Evolutionary conservation across 306 rosid species (phyloP), one percentile per base, ranked within the genome.

Genomic region (Quillaja saponaria): DNA sequence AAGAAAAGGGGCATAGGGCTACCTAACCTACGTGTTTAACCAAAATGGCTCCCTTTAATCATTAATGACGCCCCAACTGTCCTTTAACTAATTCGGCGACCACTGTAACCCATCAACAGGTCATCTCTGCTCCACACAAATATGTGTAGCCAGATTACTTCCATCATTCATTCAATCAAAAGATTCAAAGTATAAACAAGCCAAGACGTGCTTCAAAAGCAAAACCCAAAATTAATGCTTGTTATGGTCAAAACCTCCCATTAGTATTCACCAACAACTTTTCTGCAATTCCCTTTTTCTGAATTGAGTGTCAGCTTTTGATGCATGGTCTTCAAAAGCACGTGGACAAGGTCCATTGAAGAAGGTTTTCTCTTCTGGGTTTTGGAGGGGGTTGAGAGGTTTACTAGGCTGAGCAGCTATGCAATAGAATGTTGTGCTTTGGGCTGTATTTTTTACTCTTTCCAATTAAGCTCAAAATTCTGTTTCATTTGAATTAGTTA

Each of bases 401-500:
- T 41, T 14, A 39, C 48, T 51, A 56, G 78, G 62, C 48, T 63
- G 56, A 46, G 14, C 41, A 50, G 38, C 67, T 37, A 58, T 56
- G 77, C 54, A 74, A 54, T 66, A 61, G 80, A 83, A 86, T 83
- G 81, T 79, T 73, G 74, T 40, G 51, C 53, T 68, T 76, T 71
- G 72, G 52, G 66, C 38, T 55, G 49, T 55, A n/a, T 34, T 45
- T 34, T 45, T 34, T 14, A 51, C 46, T 16, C 55, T 52, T 60
- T 47, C 51, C 76, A 70, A 56, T 77, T 68, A 55, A 49, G 49
- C 71, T 65, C 21, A 50, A 39, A 75, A 51, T 65, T 68, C 64
- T 65, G 37, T 66, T 73, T 63, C 63, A 62, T 72, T 54, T 67
- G 62, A 71, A 47, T 61, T 52, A 50, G 40, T 40, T 18, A 52